Base-by-base conservation (phyloP, 371 early-diverging fungal species). In the Rhizomucor pusillus region DNA sequence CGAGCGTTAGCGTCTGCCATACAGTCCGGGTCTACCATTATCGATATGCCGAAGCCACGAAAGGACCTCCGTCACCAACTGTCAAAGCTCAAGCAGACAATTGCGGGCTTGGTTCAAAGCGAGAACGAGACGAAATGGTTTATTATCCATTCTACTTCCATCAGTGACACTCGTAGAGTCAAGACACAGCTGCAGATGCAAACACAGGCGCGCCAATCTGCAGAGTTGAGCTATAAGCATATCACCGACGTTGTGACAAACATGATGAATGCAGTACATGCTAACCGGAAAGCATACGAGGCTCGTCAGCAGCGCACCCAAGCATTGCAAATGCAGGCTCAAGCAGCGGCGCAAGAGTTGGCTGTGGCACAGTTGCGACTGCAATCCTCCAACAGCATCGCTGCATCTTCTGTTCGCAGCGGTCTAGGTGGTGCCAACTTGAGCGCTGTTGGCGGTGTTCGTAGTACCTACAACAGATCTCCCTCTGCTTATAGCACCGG, bases 41-140 rank as follows among this genome's bases (percentile, higher is more conserved):
- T 67, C 14, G 47, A 64, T 4, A 19, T 75, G 3, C 64, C 67
- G 6, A 57, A 52, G 14, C 75, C 75, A 4, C 57, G 57, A 1
- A 57, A 53, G 1, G 75, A 75, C 33, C 7, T 75, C 7, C 66
- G 70, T 16, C 46, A 58, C 19, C 75, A 75, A 43, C 19, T 71
- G 1, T 23, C 24, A 5, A 55, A 39, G 10, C 57, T 75, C 1
- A 37, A 52, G 7, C 57, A 56, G 29, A 58, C 59, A 6, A 67
- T 71, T 29, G 57, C 55, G 14, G 71, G 61, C 3, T 50, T 67
- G 11, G 57, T 60, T 5, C 54, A 69, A 16, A 60, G 60, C 6
- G 68, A 72, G 40, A 66, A 66, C 24, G 76, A 75, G 50, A 57
- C 64, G 13, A 56, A 57, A 9, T 75, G 65, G 49, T 63, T 75